Base-by-base conservation (phyloP, 495 filamentous ascomycete genomes). In the Lophiotrema nucula region DNA sequence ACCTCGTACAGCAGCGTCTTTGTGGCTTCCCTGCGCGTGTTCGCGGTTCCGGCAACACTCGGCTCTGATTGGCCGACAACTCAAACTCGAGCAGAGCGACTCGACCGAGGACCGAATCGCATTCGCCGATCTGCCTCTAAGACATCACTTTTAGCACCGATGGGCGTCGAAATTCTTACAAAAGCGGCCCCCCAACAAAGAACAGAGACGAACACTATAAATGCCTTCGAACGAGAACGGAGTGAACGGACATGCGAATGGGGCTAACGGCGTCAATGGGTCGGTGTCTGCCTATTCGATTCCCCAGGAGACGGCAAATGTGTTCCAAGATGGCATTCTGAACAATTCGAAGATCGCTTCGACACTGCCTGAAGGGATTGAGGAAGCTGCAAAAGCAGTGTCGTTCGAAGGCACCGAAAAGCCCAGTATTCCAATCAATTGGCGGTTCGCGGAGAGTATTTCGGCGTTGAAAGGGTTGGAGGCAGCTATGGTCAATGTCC, bases 361-460 rank as follows among this genome's bases (percentile, higher is more conserved):
- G 12, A 41, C 21, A 16, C 47, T 70, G 12, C 69, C 69, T 1
- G 15, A 41, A 18, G 66, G 66, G 24, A 67, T 66, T 38, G 41
- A 54, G 37, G 52, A 67, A 55, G 65, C 56, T 27, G 60, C 55
- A 22, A 46, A 50, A 33, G 44, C 28, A 1, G 59, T 72, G 19
- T 23, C 61, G 12, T 72, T 70, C 56, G 52, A 52, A 23, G 70
- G 69, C 22, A 66, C 33, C 12, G 51, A 64, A 25, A 43, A 38
- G 16, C 68, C 71, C 4, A 65, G 58, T 42, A 66, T 71, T n/a
- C 70, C 70, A 19, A 67, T 72, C 58, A 71, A 71, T 43, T 72
- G 70, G 70, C 67, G 70, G 4, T 70, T 72, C 56, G 66, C 71
- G 6, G 65, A 65, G 23, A 56, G 50, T 21, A 62, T 67, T 19